Base-by-base conservation (phyloP, 192 early-diverging fungal genomes). In the Coemansia sp. region DNA sequence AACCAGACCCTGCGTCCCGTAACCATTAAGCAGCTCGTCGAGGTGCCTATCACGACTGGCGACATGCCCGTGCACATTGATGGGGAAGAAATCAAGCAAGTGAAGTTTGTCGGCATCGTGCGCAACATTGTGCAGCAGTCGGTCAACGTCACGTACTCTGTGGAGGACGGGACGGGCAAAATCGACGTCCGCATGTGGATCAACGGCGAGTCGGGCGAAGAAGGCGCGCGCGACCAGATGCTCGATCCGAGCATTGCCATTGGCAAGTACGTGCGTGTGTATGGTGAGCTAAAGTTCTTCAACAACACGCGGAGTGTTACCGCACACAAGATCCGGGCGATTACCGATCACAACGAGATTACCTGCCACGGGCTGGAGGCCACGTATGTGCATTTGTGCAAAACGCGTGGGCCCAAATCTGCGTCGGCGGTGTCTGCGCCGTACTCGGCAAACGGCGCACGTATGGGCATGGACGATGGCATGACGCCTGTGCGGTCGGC, bases 141-240 rank as follows among this genome's bases (percentile, higher is more conserved):
- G 2, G 87, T 86, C 58, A 83, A 87, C 57, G 60, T 84, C 24
- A 82, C 64, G n/a, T 96, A 90, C 71, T 72, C 75, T 15, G 50
- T 96, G 5, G 89, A 94, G 49, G 94, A 96, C 73, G 93, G 93
- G 15, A 89, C 91, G 14, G 88, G 90, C 17, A 69, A 53, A 54
- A 87, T 92, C 23, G 93, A 96, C 37, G 87, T 86, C 23, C 85
- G 83, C 57, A 79, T 85, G 59, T 94, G 84, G 74, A 22, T 83
- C 6, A 76, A 83, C n/a, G 64, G 54, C 22, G 57, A 54, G 25
- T 47, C 22, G 39, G 66, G 62, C 23, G 70, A 47, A 9, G 64
- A 29, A 19, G 55, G 51, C 6, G 37, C 17, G 47, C 48, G 47
- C 41, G 55, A 32, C 54, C 65, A 64, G 50, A 58, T 52, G 52